These are phyloP conservation scores for Apiospora saccharicola DNA, from an alignment of 2,329 filamentous ascomycete genomes.

Conservation along the genomic window DNA sequence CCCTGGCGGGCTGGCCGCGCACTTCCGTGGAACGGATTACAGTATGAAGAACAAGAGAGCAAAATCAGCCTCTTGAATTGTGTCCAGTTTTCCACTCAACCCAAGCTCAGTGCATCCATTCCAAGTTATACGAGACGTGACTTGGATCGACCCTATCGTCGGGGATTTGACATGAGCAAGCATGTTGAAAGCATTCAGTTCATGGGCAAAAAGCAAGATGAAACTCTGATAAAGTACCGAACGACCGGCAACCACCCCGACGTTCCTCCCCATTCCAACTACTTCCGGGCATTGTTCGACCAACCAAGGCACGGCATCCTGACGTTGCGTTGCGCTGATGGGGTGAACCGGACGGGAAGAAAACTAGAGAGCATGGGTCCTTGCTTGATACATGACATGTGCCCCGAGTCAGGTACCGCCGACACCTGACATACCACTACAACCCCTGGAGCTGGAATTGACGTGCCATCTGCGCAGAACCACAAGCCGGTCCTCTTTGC, in stretches of 20 bases:
- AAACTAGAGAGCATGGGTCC: neutral
- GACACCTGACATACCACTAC: slow-evolving; percentile 2
- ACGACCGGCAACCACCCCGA: neutral
- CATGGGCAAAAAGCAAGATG: neutral
- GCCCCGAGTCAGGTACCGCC: slow-evolving; percentile 6
- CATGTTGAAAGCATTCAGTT: neutral
- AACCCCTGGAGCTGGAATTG: neutral
- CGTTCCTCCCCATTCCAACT: neutral
- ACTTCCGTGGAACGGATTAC: neutral
- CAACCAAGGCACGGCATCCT: neutral
- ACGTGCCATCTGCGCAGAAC: neutral
- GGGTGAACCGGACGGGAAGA: neutral
- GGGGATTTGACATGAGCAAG: neutral
- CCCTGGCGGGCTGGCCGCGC: neutral
- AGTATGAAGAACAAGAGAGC: neutral
- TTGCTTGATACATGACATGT: slow-evolving; percentile 13
- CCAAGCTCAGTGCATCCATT: neutral
- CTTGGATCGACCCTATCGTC: neutral
- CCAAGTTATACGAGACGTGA: neutral
- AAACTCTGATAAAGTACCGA: neutral
- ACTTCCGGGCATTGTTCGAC: neutral
- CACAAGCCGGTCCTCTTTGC: neutral
- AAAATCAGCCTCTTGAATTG: neutral
- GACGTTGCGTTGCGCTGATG: neutral
- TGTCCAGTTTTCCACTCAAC: neutral